Evolutionary conservation across 306 rosid species (phyloP).

Genomic region (Chamaecrista fasciculata): DNA sequence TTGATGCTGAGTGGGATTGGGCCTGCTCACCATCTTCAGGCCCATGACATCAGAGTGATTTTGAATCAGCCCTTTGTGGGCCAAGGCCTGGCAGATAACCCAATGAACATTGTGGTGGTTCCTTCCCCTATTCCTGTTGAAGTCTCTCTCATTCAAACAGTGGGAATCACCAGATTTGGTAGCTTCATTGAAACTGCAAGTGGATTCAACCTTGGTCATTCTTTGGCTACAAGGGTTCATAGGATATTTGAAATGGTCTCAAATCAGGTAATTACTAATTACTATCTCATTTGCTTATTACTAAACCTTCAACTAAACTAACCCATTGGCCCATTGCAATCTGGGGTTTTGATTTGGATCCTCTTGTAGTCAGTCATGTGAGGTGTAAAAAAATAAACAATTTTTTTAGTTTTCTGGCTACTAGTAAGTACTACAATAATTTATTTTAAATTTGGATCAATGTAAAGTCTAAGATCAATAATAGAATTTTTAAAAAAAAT

Average conservation of each 20-base stretch:
- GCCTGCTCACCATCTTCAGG: conserved; percentile 55
- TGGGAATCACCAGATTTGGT: conserved; percentile 59
- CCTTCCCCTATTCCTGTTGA: conserved; percentile 80
- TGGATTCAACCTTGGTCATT: conserved; percentile 45
- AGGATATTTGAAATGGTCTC: conserved; percentile 26
- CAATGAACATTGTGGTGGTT: conserved; percentile 52
- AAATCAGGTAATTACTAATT: conserved; percentile 42
- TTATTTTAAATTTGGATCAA: no score
- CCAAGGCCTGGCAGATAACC: conserved; percentile 76
- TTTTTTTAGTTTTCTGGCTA: no score
- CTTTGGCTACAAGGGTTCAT: conserved; percentile 42
- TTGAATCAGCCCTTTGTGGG: conserved; percentile 65
- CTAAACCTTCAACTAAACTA: no score
- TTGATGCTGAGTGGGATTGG: conserved; percentile 77
- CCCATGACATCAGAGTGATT: conserved; percentile 51
- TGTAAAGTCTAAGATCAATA: no score
- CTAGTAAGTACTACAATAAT: no score
- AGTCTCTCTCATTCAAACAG: conserved; percentile 58
- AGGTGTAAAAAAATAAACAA: no score
- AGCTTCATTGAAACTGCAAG: conserved; percentile 60
- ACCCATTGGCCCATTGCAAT: no score
- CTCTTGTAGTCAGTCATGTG: no score
- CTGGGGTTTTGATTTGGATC: no score
- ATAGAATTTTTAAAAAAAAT: no score
- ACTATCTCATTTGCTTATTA: no score